Percentiles rank a stretch among this genome's conserved stretches.
Conservation (phyloP, 306 rosid species). For the Medicago arabica region DNA sequence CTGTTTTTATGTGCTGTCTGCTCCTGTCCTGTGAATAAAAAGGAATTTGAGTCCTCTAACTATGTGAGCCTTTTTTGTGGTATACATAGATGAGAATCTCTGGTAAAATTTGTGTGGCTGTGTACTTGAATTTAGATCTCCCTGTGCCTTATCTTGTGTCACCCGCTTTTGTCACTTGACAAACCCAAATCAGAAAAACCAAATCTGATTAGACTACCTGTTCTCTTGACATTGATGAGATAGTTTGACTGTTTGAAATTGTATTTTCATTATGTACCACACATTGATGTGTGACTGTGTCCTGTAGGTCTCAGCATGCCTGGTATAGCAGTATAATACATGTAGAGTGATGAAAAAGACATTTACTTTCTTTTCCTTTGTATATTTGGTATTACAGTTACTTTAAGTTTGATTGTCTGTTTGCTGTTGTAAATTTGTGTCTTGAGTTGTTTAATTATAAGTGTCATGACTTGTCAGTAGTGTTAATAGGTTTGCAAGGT, state of each 20-base stretch:
- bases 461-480: neutral
- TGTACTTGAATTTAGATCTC: neutral
- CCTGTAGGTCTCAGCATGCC: neutral
- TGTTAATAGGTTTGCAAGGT: neutral
- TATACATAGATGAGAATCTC: neutral
- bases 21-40: neutral
- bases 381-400: neutral
- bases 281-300: neutral
- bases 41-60: constrained; percentile 7
- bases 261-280: neutral
- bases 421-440: constrained; percentile 2
- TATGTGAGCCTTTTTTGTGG: neutral
- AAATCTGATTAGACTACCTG: neutral
- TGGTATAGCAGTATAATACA: neutral
- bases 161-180: neutral
- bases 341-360: neutral
- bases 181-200: neutral
- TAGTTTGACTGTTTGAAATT: neutral
- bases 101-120: neutral
- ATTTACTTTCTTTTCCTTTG: neutral
- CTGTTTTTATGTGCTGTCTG: neutral
- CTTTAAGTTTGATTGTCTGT: neutral
- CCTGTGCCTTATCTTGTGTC: neutral
- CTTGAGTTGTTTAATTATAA: neutral
- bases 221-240: neutral